Base-by-base conservation (phyloP, 139 green algal genomes). In the Tetratostichococcus sp. region DNA sequence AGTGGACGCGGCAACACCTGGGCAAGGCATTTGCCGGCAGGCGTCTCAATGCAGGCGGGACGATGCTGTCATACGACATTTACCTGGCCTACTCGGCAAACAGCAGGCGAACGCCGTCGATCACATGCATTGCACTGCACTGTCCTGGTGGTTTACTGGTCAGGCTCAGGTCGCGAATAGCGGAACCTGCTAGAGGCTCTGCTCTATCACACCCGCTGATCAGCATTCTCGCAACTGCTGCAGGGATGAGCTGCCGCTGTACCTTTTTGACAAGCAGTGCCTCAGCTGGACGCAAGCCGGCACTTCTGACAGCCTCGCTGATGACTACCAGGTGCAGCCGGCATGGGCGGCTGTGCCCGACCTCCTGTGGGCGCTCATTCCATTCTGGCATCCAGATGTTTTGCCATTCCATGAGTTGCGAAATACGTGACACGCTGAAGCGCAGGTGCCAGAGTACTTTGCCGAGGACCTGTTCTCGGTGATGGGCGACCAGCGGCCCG, bases 391-490 rank as follows among this genome's bases (percentile, higher is more conserved):
- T 8, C 8, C 16, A n/a, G 30, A 33, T 14, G 8, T n/a, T 33
- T 69, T 69, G 16, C 6, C 28, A 31, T 35, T 33, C 39, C 39
- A 50, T 50, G n/a, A n/a, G n/a, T n/a, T n/a, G n/a, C n/a, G n/a
- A n/a, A n/a, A n/a, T n/a, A n/a, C n/a, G n/a, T n/a, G n/a, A n/a
- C n/a, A n/a, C n/a, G n/a, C n/a, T n/a, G n/a, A n/a, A n/a, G n/a
- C 8, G 71, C 68, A 81, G 75, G 81, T 91, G 57, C 91, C 90
- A 6, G n/a, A 80, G 33, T 76, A 86, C 19, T 95, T 95, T 71
- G 1, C 30, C 1, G 93, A 99, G 28, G 95, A 99, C 81, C 82
- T 98, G 31, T 98, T 99, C 66, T 71, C 75, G 2, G 70, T 95
- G 59, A 73, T 98, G 71, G 89, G 86, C 22, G 75, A 80, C 1